Evolutionary conservation across 768 basidiomycete species (phyloP).

Genomic region (Leccinellum luteum): DNA sequence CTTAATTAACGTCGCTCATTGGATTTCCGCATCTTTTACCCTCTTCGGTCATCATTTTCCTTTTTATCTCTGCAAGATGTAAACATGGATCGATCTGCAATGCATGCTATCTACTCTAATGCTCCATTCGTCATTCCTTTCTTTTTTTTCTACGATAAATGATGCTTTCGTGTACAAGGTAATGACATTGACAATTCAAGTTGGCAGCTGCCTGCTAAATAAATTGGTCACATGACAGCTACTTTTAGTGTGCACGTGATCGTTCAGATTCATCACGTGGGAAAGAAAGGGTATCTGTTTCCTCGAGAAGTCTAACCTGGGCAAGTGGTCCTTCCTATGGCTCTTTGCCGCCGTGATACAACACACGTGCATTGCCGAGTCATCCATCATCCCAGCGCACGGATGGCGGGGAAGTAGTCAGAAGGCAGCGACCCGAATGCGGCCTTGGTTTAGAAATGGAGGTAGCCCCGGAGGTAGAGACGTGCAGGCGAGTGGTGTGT

Average conservation of each 20-base stretch:
- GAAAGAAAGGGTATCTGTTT: conserved; percentile 4
- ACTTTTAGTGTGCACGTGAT: conserved; percentile 19
- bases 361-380: conserved; percentile 1
- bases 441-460: background rate
- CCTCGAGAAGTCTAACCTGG: conserved; percentile 2
- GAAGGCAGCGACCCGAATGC: background rate
- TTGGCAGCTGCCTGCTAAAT: too few species aligned
- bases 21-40: conserved; percentile 4
- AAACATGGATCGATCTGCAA: conserved; percentile 22
- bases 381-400: background rate
- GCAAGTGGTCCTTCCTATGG: conserved; percentile 6
- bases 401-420: background rate
- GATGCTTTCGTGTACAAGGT: background rate
- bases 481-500: conserved; percentile 1
- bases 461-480: conserved; percentile 6
- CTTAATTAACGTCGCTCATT: conserved; percentile 30
- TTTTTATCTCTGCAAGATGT: conserved; percentile 25
- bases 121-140: conserved; percentile 2
- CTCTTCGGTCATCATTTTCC: conserved; percentile 1
- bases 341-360: background rate
- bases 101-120: conserved; percentile 19
- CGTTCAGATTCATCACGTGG: conserved; percentile 22
- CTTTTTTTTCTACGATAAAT: conserved; percentile 1
- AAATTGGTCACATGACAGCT: background rate
- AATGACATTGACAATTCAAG: too few species aligned